Evolutionary conservation across 192 early-diverging fungal genomes (phyloP), one percentile per base, ranked within the genome.

Genomic region (Coemansia reversa): DNA sequence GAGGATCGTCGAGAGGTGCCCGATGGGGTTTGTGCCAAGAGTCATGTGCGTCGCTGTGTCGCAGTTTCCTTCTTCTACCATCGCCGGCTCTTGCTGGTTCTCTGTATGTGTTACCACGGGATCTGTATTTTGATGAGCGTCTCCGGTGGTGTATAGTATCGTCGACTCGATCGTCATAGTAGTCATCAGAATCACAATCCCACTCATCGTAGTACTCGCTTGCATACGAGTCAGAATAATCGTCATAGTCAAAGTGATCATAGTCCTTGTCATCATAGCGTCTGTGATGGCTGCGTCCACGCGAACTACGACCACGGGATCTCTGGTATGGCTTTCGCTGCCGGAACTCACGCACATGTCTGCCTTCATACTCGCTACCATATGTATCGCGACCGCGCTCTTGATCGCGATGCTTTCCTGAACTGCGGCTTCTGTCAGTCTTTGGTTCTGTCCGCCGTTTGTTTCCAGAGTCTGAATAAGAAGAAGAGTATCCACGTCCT

Each of bases 211-310:
- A 62, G 53, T 69, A 70, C 12, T 67, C 71, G 51, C 75, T 68
- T 12, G 51, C 48, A 54, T 74, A 65, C 25, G 35, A 58, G n/a
- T 68, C 71, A 1, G 72, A 74, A 47, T 63, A 52, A 7, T 68
- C 72, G 50, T 81, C 64, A 45, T 70, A 70, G 52, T 74, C 72
- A 27, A 75, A 66, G 29, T 69, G 51, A 24, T 69, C 67, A 55
- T 79, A 65, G 20, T 67, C 57, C 19, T 35, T 49, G 14, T 65
- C 62, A n/a, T 65, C 58, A 20, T 29, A 53, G 39, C 47, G 58
- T 16, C 32, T 57, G 19, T 33, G 67, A 30, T 51, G 63, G 25
- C 55, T 35, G 18, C 68, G 64, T 8, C 56, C 65, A 33, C 48
- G 25, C 1, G 51, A 11, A 20, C 63, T 54, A 20, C 67, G 70